Evolutionary conservation across 2,329 filamentous ascomycete genomes (phyloP).

Genomic region (Cladophialophora chaetospira): DNA sequence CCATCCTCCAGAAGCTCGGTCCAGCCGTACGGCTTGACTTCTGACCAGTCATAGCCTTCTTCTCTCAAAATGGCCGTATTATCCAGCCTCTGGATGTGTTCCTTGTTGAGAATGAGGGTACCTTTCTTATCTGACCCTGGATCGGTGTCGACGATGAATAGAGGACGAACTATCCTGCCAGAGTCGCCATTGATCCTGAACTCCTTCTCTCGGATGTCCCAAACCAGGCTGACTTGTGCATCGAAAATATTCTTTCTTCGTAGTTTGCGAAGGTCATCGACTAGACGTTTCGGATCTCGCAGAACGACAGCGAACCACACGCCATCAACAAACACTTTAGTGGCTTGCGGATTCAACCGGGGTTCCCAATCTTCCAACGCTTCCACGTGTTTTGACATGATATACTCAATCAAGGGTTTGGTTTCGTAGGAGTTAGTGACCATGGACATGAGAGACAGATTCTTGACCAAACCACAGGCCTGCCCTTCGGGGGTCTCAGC

Average conservation of each 20-base stretch:
- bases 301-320: conserved; percentile 92
- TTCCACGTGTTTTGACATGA: conserved; percentile 95
- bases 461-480: conserved; percentile 97
- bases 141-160: conserved; percentile 92
- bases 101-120: conserved; percentile 77
- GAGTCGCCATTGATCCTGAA: conserved; percentile 99
- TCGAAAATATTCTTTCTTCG: conserved; percentile 81
- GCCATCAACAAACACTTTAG: conserved; percentile 97
- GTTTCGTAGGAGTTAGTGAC: conserved; percentile 93
- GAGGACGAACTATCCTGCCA: conserved; percentile 87
- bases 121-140: conserved; percentile 72
- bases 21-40: conserved; percentile 77
- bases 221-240: conserved; percentile 89
- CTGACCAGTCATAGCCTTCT: conserved; percentile 46
- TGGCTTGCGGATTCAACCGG: conserved; percentile 81
- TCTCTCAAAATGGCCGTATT: conserved; percentile 53
- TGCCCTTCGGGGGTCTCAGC: conserved; percentile 98
- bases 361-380: conserved; percentile 94
- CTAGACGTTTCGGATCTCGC: conserved; percentile 81
- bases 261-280: conserved; percentile 74
- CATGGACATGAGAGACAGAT: conserved; percentile 95
- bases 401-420: conserved; percentile 88
- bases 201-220: conserved; percentile 94
- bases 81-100: conserved; percentile 77
- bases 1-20: conserved; percentile 79